phyloP scores from a whole-genome alignment of 2,329 filamentous ascomycete species.

The Capronia coronata region DNA sequence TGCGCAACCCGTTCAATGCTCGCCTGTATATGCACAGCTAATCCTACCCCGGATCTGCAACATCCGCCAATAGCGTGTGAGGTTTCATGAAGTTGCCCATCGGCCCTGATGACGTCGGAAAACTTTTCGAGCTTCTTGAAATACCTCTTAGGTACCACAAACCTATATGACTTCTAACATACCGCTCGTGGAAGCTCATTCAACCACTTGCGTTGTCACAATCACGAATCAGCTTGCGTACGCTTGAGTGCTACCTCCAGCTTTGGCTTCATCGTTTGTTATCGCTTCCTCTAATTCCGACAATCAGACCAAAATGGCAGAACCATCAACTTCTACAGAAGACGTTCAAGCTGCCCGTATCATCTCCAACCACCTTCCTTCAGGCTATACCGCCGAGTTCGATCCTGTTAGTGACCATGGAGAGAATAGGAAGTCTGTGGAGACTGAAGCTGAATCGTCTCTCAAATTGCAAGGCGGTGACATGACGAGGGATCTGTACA shows the following conservation, averaged over 20 bases:
- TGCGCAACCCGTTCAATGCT: neutral
- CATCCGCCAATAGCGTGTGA: neutral
- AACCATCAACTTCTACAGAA: constrained; percentile 14
- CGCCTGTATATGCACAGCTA: neutral
- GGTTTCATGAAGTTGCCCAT: neutral
- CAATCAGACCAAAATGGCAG: constrained; percentile 12
- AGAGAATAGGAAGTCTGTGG: neutral
- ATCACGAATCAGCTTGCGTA: neutral
- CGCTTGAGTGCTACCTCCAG: no score
- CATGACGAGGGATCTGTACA: constrained; percentile 72
- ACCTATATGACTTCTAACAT: neutral
- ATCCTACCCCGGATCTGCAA: neutral
- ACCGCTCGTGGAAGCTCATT: neutral
- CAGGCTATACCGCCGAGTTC: constrained; percentile 23
- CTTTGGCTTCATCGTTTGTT: no score
- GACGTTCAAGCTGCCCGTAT: constrained; percentile 19
- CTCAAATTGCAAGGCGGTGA: constrained; percentile 68
- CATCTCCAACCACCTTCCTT: constrained; percentile 22
- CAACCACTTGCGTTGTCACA: neutral
- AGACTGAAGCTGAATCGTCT: constrained; percentile 49
- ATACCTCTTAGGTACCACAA: neutral
- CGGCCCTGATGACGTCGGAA: neutral
- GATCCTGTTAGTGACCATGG: constrained; percentile 12
- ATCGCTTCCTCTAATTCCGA: no score
- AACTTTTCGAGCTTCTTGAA: neutral